Conservation (phyloP, 306 rosid species). For the Cucumis cinereus region DNA sequence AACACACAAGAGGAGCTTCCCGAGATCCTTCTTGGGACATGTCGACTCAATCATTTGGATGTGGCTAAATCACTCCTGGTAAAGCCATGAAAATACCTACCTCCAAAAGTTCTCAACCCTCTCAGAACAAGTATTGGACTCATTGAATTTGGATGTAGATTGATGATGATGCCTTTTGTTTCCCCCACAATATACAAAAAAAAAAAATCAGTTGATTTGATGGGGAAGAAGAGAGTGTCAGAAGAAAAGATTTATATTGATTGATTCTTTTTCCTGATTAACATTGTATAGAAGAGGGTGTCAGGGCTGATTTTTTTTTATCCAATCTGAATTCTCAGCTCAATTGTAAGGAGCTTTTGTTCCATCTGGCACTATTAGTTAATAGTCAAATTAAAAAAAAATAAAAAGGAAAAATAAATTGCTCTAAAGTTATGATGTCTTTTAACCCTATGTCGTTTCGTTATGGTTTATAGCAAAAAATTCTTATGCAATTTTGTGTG, state of each 20-base stretch:
- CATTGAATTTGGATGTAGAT: background rate
- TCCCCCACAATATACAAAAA: background rate
- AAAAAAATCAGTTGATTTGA: background rate
- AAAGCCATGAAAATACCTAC: conserved; percentile 9
- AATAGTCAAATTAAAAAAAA: background rate
- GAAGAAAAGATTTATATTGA: background rate
- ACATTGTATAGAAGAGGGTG: background rate
- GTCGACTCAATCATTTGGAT: conserved; percentile 67
- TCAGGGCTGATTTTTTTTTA: background rate
- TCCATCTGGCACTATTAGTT: background rate
- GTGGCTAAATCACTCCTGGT: conserved; percentile 42
- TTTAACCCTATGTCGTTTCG: background rate
- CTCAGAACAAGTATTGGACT: background rate
- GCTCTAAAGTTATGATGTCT: background rate
- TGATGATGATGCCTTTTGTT: background rate
- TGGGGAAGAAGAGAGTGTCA: background rate
- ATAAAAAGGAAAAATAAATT: background rate
- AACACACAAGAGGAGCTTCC: conserved; percentile 79
- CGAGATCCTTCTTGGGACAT: conserved; percentile 70
- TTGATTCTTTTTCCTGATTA: background rate
- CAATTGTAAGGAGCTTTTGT: background rate
- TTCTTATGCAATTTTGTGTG: background rate
- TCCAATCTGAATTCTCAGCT: background rate
- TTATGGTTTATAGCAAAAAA: background rate
- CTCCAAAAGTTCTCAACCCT: background rate